phyloP scores from a whole-genome alignment of 129 eudicot genomes.

The Lonicera japonica region DNA sequence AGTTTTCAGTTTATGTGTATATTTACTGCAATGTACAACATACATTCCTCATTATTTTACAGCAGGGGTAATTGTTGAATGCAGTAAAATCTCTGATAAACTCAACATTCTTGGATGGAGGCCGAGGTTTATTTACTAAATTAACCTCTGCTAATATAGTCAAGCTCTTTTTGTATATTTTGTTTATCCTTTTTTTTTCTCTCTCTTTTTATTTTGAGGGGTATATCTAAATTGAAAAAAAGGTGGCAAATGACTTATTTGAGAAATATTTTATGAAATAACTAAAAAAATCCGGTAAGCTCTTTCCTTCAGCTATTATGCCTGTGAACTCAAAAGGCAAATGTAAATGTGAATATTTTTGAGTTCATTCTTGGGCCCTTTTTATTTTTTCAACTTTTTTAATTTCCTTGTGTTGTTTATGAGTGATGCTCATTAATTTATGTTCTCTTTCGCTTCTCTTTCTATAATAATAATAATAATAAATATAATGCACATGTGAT shows the following conservation, averaged over 20 bases:
- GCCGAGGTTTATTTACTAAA: not conserved
- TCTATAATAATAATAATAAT: no score
- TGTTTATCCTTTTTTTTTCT: not conserved
- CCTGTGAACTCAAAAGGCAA: not conserved
- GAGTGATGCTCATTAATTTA: not conserved
- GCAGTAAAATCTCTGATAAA: no score
- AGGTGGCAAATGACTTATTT: not conserved
- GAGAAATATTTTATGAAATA: no score
- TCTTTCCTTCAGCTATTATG: not conserved
- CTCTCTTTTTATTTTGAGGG: not conserved
- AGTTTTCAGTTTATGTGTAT: no score
- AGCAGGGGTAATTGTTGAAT: no score
- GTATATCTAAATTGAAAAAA: not conserved
- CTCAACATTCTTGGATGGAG: not conserved
- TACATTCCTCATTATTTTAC: no score
- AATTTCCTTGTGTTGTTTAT: not conserved
- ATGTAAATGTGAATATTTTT: not conserved
- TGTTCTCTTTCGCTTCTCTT: not conserved
- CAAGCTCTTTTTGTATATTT: no score
- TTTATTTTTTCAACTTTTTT: not conserved
- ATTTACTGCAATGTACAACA: no score
- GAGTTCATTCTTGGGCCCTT: conserved; percentile 1
- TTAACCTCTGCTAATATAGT: no score
- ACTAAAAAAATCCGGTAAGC: not conserved
- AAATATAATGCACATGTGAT: no score